Base-by-base conservation (phyloP, 257 asterid species). In the Nicotiana attenuata region DNA sequence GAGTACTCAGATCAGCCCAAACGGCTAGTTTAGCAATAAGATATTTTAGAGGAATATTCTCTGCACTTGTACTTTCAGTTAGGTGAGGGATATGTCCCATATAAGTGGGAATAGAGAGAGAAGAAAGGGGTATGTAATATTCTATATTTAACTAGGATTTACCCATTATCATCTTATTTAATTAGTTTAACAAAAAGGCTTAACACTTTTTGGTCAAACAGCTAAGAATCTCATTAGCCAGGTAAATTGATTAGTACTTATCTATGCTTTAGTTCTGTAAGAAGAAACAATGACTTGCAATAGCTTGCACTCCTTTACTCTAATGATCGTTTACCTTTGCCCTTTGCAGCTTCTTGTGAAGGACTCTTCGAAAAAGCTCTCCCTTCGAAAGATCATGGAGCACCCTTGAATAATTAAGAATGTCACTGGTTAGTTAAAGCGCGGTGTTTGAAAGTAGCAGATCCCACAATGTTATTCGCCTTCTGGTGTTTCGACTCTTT, bases 341-440 rank as follows among this genome's bases (percentile, higher is more conserved):
- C 68, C 85, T 60, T 76, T 60, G 89, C 90, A 93, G 98, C 98
- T 94, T 92, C 97, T 96, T 71, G 97, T 92, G 50, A 94, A 92
- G 89, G 98, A 96, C 83, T 90, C 99, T 3, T 85, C 94, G 2
- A 93, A 92, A 85, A 86, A 97, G 88, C 93, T 93, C 19, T 88
- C 97, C 26, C 95, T 96, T 67, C 83, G 87, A 73, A 91, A 91
- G 91, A 92, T 96, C 81, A 64, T 87, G 93, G 89, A 89, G 86
- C 97, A 95, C 81, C 97, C 98, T 65, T 95, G 97, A 98, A 89
- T 95, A 80, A 83, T 91, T 56, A 77, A 83, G 90, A 91, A 88
- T 88, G 92, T 33, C 26, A 66, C 16, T 3, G 29, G 22, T 35
- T 68, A 35, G 77, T 35, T 64, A 29, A 65, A 15, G 22, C 41